Evolutionary conservation across 2,329 filamentous ascomycete genomes (phyloP).

Genomic region (Fusarium tjaetaba): DNA sequence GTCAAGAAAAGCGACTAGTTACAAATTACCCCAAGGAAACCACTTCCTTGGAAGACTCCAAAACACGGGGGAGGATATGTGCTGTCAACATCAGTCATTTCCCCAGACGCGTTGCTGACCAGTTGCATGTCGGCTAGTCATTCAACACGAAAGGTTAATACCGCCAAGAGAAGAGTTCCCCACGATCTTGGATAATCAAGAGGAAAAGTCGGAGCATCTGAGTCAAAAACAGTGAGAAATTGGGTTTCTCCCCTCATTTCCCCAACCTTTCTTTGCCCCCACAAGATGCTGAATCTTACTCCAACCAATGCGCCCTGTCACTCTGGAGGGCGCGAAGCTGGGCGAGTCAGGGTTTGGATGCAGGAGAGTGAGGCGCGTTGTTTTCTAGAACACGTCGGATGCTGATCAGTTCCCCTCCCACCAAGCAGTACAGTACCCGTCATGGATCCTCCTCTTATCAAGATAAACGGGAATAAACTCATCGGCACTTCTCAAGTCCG

Average conservation of each 20-base stretch:
- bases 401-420: not conserved
- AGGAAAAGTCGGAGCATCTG: slow-evolving; percentile 25
- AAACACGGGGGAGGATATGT: slow-evolving; percentile 4
- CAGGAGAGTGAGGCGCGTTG: not conserved
- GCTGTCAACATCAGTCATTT: slow-evolving; percentile 20
- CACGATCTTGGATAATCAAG: slow-evolving; percentile 17
- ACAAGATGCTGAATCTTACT: slow-evolving; percentile 10
- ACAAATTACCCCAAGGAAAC: slow-evolving; percentile 1
- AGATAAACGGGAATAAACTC: not conserved
- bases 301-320: slow-evolving; percentile 8
- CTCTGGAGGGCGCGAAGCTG: not conserved
- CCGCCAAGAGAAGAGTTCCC: slow-evolving; percentile 10
- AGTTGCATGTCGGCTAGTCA: not conserved
- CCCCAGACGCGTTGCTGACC: slow-evolving; percentile 1
- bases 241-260: slow-evolving; percentile 24
- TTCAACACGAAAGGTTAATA: slow-evolving; percentile 2
- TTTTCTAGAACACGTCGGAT: slow-evolving; percentile 14
- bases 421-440: not conserved
- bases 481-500: not conserved
- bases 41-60: slow-evolving; percentile 9
- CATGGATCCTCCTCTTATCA: not conserved
- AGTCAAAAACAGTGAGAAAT: slow-evolving; percentile 7
- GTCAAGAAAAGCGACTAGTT: slow-evolving; percentile 5
- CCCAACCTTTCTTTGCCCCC: slow-evolving; percentile 19
- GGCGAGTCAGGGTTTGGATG: slow-evolving; percentile 4